phyloP scores from a whole-genome alignment of 2,329 filamentous ascomycete species.

The Helotiales sp. region DNA sequence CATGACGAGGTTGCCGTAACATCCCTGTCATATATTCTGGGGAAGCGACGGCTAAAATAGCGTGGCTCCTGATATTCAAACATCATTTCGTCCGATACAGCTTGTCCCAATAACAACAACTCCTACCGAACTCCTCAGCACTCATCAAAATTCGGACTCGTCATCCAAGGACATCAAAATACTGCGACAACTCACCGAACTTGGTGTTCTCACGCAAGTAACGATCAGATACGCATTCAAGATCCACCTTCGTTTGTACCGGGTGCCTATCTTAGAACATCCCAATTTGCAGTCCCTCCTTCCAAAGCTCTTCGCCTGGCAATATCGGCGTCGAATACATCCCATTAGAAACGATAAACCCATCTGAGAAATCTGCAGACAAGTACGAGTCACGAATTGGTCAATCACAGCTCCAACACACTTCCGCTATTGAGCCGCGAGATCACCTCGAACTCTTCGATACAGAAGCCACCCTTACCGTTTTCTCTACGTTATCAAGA shows the following conservation, averaged over 20 bases:
- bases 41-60: neutral
- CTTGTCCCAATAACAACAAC: neutral
- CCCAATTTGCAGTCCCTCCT: neutral
- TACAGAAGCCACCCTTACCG: neutral
- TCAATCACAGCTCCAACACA: neutral
- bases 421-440: neutral
- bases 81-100: neutral
- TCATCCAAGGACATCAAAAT: neutral
- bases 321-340: neutral
- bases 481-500: constrained; percentile 27
- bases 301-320: neutral
- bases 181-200: neutral
- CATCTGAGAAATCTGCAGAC: neutral
- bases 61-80: neutral
- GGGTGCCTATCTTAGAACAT: neutral
- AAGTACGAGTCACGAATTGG: neutral
- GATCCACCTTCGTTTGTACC: neutral
- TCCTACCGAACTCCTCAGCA: neutral
- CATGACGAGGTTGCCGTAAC: neutral
- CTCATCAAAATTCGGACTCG: neutral
- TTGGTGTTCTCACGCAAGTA: neutral
- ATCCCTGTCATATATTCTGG: neutral
- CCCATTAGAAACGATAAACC: neutral
- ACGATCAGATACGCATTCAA: neutral
- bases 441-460: neutral